Evolutionary conservation across 208 protist genomes (phyloP).

Genomic region (Trypanosoma platydactyli): DNA sequence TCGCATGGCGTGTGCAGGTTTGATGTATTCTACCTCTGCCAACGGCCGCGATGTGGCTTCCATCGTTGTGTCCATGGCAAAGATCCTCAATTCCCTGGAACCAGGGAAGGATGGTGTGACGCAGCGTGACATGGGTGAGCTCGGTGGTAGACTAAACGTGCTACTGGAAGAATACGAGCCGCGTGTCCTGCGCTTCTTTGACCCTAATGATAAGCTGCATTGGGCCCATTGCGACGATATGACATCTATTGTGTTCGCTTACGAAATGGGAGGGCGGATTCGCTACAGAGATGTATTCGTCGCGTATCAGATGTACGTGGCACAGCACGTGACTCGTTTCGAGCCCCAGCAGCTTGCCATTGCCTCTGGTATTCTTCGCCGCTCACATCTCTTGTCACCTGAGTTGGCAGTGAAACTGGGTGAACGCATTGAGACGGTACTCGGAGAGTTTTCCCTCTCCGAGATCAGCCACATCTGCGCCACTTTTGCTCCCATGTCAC

Average conservation of each 20-base stretch:
- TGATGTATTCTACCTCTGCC: slow-evolving; percentile 45
- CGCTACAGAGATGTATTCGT: slow-evolving; percentile 67
- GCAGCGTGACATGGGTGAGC: slow-evolving; percentile 38
- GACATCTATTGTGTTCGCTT: slow-evolving; percentile 73
- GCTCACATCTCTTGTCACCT: slow-evolving; percentile 60
- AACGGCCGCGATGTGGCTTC: slow-evolving; percentile 45
- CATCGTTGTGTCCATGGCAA: slow-evolving; percentile 57
- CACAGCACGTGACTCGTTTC: slow-evolving; percentile 42
- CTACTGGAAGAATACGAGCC: slow-evolving; percentile 70
- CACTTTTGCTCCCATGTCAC: slow-evolving; percentile 66
- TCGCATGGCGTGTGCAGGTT: slow-evolving; percentile 40
- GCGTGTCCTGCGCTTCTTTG: slow-evolving; percentile 56
- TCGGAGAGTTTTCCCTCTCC: slow-evolving; percentile 72
- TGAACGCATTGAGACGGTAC: slow-evolving; percentile 62
- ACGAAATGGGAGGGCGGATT: slow-evolving; percentile 70
- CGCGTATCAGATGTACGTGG: slow-evolving; percentile 57
- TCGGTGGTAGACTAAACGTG: slow-evolving; percentile 55
- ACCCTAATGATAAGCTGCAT: slow-evolving; percentile 45
- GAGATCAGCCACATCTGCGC: slow-evolving; percentile 87
- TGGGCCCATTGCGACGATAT: slow-evolving; percentile 56
- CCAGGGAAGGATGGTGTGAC: slow-evolving; percentile 42
- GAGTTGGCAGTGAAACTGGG: slow-evolving; percentile 50
- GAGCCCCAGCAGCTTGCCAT: slow-evolving; percentile 81
- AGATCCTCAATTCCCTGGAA: slow-evolving; percentile 48
- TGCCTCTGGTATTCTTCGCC: slow-evolving; percentile 75